phyloP scores from a whole-genome alignment of 805 yeast genomes.

The Torulaspora franciscae region DNA sequence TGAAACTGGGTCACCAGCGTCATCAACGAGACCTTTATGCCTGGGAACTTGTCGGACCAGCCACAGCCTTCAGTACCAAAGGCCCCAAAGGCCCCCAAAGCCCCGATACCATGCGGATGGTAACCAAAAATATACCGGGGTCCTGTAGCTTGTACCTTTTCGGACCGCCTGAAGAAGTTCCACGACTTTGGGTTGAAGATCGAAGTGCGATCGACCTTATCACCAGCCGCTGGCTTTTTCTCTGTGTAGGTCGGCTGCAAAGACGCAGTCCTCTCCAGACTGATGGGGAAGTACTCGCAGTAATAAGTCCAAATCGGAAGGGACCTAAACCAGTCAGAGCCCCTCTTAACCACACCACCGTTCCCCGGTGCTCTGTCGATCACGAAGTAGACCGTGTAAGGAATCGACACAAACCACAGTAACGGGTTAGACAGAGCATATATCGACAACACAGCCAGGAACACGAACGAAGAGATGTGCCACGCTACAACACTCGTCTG shows the following conservation, averaged over 20 bases:
- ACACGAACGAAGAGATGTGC: slow-evolving; percentile 66
- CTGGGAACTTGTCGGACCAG: slow-evolving; percentile 69
- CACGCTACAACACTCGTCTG: slow-evolving; percentile 67
- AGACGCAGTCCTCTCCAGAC: slow-evolving; percentile 59
- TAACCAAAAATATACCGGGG: slow-evolving; percentile 84
- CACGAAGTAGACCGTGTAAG: slow-evolving; percentile 58
- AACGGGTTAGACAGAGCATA: slow-evolving; percentile 52
- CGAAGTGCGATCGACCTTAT: not conserved
- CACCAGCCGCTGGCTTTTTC: slow-evolving; percentile 20
- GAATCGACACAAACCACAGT: slow-evolving; percentile 62
- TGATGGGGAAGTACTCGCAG: slow-evolving; percentile 75
- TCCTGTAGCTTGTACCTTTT: slow-evolving; percentile 43
- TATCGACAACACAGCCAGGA: slow-evolving; percentile 48
- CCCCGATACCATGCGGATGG: slow-evolving; percentile 95
- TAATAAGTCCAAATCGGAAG: slow-evolving; percentile 63
- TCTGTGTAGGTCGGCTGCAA: slow-evolving; percentile 67
- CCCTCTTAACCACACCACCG: slow-evolving; percentile 60
- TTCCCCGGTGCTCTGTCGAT: slow-evolving; percentile 66
- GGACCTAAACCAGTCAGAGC: slow-evolving; percentile 53
- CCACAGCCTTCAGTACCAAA: slow-evolving; percentile 78
- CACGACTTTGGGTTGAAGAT: slow-evolving; percentile 13
- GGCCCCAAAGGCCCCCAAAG: slow-evolving; percentile 84
- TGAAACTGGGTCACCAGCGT: slow-evolving; percentile 80
- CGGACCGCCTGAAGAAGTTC: slow-evolving; percentile 15
- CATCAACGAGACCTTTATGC: slow-evolving; percentile 70